These are phyloP conservation scores for Candida patagonica DNA, from an alignment of 805 yeast genomes.

Conservation along the genomic window DNA sequence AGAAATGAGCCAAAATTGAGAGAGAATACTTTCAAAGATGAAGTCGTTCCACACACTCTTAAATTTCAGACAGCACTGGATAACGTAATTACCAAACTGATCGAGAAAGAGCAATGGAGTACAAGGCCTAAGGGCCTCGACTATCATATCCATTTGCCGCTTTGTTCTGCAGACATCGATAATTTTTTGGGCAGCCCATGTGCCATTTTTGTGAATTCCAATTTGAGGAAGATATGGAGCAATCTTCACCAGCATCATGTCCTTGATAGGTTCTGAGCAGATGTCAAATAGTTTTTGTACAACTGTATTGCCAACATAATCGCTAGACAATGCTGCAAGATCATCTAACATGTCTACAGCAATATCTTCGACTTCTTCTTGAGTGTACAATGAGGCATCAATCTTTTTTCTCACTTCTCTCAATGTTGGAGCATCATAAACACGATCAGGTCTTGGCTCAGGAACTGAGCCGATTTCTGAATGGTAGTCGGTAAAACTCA, in stretches of 20 bases:
- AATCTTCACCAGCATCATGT: slow-evolving; percentile 70
- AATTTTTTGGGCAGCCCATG: slow-evolving; percentile 98
- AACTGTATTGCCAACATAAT: slow-evolving; percentile 90
- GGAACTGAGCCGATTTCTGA: slow-evolving; percentile 51
- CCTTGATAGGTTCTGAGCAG: slow-evolving; percentile 61
- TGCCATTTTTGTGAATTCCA: slow-evolving; percentile 95
- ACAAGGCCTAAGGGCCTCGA: slow-evolving; percentile 64
- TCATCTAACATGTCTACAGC: slow-evolving; percentile 80
- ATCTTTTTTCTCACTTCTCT: slow-evolving; percentile 76
- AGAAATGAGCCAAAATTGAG: slow-evolving; percentile 70
- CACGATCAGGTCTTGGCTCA: slow-evolving; percentile 56
- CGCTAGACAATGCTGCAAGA: slow-evolving; percentile 82
- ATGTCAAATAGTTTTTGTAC: slow-evolving; percentile 82
- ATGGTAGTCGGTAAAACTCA: slow-evolving; percentile 17
- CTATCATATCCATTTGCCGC: slow-evolving; percentile 56
- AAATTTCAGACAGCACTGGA: slow-evolving; percentile 88
- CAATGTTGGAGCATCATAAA: slow-evolving; percentile 79
- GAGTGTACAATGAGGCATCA: slow-evolving; percentile 44
- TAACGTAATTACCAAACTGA: slow-evolving; percentile 93
- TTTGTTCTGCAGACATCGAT: slow-evolving; percentile 63
- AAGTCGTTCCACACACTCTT: slow-evolving; percentile 85
- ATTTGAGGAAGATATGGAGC: slow-evolving; percentile 78
- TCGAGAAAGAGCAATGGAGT: slow-evolving; percentile 82
- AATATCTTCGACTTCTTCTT: slow-evolving; percentile 65
- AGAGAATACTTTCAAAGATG: slow-evolving; percentile 72